Base-by-base conservation (phyloP, 139 green algal species). In the Axilococcus clingmanii region DNA sequence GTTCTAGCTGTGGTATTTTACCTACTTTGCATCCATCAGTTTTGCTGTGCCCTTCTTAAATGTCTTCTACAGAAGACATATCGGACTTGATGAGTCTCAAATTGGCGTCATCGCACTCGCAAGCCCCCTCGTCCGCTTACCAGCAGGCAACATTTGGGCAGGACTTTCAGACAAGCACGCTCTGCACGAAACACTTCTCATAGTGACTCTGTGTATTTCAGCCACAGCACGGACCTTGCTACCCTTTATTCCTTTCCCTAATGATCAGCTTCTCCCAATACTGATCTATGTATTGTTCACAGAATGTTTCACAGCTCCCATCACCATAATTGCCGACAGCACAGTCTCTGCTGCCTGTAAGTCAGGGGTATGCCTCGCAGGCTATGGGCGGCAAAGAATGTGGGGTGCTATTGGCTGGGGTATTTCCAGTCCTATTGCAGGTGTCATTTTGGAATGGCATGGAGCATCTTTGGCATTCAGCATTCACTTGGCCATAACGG, bases 11-110 rank as follows among this genome's bases (percentile, higher is more conserved):
- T 78, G 57, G 63, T 79, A 79, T 28, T 17, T 71, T 3, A 38
- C 58, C 7, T 66, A 48, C 42, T 71, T 77, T 36, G 41, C 63
- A n/a, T 40, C 59, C 5, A 20, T 42, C 17, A 63, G 63, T 1
- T 70, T 55, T 43, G 15, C 78, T 5, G 60, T 59, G 20, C 74
- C 74, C 4, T 82, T 68, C 45, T 29, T 82, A 15, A 82, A 79
- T 51, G 34, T 82, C 12, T 51, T 67, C 40, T 82, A 71, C 53
- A 27, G 69, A 1, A 29, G 49, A 8, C n/a, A 35, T 4, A 17
- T 50, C 2, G 74, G 72, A 22, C 37, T 81, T 9, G 53, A 12
- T 1, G 65, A 78, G 15, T 37, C 45, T 3, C 52, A 63, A 37
- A 72, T 80, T 25, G 64, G 72, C 3, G 8, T 59, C 4, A 40